phyloP scores from a whole-genome alignment of 495 filamentous ascomycete genomes.

The Recurvomyces mirabilis region DNA sequence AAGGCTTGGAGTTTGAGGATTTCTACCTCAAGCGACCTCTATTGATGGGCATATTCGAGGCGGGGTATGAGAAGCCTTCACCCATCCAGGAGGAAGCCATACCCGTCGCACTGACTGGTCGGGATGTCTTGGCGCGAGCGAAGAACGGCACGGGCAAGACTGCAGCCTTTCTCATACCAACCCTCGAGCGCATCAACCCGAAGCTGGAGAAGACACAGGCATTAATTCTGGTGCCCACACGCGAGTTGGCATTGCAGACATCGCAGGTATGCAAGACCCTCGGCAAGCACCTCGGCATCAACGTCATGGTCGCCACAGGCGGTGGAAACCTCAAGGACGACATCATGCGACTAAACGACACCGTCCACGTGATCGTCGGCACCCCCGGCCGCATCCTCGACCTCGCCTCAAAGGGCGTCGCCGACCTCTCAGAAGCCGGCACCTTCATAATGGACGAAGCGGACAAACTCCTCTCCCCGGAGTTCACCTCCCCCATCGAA shows the following conservation, averaged over 20 bases:
- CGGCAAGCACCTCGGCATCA: conserved; percentile 90
- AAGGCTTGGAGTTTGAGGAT: conserved; percentile 94
- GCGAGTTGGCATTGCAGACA: conserved; percentile 97
- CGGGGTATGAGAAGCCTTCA: conserved; percentile 96
- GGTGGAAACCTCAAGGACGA: conserved; percentile 92
- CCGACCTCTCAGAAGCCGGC: conserved; percentile 88
- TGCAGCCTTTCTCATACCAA: conserved; percentile 92
- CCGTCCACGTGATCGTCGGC: conserved; percentile 95
- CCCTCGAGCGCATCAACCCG: conserved; percentile 88
- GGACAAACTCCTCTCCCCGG: conserved; percentile 89
- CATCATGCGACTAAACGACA: conserved; percentile 84
- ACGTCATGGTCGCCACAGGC: conserved; percentile 98
- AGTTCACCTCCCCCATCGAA: conserved; percentile 96
- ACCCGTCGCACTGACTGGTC: conserved; percentile 85
- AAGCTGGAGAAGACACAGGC: conserved; percentile 92
- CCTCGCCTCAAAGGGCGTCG: conserved; percentile 84
- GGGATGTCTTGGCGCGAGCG: conserved; percentile 89
- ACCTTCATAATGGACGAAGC: conserved; percentile 99
- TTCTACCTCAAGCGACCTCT: conserved; percentile 88
- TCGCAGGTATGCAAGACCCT: conserved; percentile 98
- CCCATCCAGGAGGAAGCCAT: conserved; percentile 99
- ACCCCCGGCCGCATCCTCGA: conserved; percentile 94
- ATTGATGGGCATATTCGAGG: conserved; percentile 98
- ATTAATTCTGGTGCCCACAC: conserved; percentile 87
- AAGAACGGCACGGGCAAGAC: conserved; percentile 99